Evolutionary conservation across 495 filamentous ascomycete genomes (phyloP).

Genomic region (Choiromyces venosus): DNA sequence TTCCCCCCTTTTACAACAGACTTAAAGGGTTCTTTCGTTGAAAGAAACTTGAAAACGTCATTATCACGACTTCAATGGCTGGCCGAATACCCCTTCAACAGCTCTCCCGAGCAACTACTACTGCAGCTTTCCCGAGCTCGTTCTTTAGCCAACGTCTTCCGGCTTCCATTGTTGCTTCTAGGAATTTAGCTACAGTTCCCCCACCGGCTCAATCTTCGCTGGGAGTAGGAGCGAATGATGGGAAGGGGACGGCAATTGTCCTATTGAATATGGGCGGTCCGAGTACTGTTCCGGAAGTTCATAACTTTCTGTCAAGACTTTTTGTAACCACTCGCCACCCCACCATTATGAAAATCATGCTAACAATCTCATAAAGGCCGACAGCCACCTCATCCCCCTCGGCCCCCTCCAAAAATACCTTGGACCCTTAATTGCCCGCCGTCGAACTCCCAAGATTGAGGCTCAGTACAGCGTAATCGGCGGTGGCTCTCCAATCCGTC

Average conservation of each 20-base stretch:
- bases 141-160: slow-evolving; percentile 25
- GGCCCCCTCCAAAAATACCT: slow-evolving; percentile 87
- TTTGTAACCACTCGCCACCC: slow-evolving; percentile 56
- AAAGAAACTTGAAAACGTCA: neutral
- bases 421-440: slow-evolving; percentile 74
- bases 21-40: neutral
- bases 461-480: slow-evolving; percentile 94
- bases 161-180: slow-evolving; percentile 12
- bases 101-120: slow-evolving; percentile 13
- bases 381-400: slow-evolving; percentile 92
- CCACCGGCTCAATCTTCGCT: neutral
- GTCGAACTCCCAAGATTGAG: slow-evolving; percentile 90
- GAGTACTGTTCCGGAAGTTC: slow-evolving; percentile 79
- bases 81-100: slow-evolving; percentile 22
- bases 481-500: slow-evolving; percentile 92
- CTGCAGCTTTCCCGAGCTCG: slow-evolving; percentile 17
- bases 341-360: neutral
- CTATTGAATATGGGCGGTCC: slow-evolving; percentile 99
- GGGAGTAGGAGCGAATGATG: neutral
- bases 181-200: slow-evolving; percentile 24
- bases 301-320: slow-evolving; percentile 82
- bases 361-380: slow-evolving; percentile 54
- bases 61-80: slow-evolving; percentile 12
- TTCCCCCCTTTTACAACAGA: neutral
- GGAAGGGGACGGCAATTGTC: slow-evolving; percentile 74